Percentiles rank a stretch among this genome's conserved stretches.
Evolutionary conservation across 345 rosid species (phyloP).

Genomic region (Luvunga scandens): DNA sequence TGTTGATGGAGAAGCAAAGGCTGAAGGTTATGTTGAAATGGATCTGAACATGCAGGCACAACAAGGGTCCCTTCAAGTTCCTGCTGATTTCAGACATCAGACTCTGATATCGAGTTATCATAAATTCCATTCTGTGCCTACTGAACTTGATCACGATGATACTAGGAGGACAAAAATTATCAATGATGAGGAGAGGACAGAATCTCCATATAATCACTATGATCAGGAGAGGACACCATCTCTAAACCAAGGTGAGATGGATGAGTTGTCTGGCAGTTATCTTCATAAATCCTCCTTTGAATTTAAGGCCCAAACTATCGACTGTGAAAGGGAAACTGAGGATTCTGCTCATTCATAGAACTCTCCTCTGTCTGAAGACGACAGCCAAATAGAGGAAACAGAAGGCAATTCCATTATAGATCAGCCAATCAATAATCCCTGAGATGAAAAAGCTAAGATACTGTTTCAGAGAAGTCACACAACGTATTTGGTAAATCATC

Average conservation of each 20-base stretch:
- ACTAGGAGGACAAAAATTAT: neutral
- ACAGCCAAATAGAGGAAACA: conserved; percentile 1
- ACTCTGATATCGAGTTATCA: neutral
- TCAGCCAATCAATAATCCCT: neutral
- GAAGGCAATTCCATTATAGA: neutral
- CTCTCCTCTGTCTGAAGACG: conserved; percentile 15
- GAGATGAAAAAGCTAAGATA: neutral
- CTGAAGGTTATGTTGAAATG: neutral
- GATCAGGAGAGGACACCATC: conserved; percentile 14
- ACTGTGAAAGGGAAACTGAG: conserved; percentile 23
- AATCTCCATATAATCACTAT: conserved; percentile 1
- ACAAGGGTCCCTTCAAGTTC: neutral
- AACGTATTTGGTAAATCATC: neutral
- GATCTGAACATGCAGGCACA: conserved; percentile 7
- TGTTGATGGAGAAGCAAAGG: conserved; percentile 6
- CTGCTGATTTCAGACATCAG: conserved; percentile 1
- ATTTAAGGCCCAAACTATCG: conserved; percentile 17
- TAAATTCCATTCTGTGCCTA: neutral
- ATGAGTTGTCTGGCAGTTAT: conserved; percentile 25
- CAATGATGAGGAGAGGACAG: conserved; percentile 10
- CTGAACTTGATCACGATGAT: conserved; percentile 10
- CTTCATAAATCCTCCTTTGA: conserved; percentile 23
- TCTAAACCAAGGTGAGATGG: conserved; percentile 27
- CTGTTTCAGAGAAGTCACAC: neutral
- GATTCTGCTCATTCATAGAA: conserved; percentile 27